A percentile compares a stretch with the other conserved stretches of the same genome.
These are phyloP conservation scores for Aeminium ludgeri DNA, from an alignment of 495 filamentous ascomycete genomes.

Conservation along the genomic window DNA sequence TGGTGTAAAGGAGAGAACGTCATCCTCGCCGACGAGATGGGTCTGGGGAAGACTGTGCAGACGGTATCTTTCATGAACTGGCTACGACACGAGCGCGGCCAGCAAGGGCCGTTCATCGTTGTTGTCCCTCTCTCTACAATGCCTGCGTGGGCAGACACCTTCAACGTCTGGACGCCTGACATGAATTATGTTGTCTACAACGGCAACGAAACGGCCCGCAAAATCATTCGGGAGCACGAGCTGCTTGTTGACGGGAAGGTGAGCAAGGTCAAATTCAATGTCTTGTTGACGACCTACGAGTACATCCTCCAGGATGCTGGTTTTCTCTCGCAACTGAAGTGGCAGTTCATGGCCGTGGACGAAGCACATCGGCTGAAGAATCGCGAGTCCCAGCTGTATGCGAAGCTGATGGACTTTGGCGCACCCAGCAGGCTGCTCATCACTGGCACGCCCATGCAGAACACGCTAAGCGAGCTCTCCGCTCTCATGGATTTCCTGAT, in stretches of 20 bases:
- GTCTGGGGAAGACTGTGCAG: constrained; percentile 94
- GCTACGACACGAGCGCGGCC: constrained; percentile 77
- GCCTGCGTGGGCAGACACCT: constrained; percentile 93
- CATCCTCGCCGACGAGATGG: constrained; percentile 97
- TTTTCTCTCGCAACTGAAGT: constrained; percentile 73
- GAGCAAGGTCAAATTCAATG: constrained; percentile 81
- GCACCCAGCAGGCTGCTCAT: constrained; percentile 77
- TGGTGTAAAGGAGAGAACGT: constrained; percentile 87
- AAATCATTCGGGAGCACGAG: constrained; percentile 73
- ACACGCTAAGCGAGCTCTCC: constrained; percentile 80
- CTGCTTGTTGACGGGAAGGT: constrained; percentile 67
- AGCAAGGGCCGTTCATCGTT: constrained; percentile 89
- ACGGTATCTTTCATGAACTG: constrained; percentile 95
- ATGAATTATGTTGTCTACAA: constrained; percentile 95
- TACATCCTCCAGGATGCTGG: constrained; percentile 68
- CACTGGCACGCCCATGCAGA: constrained; percentile 94
- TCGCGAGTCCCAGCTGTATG: constrained; percentile 78
- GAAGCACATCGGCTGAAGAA: constrained; percentile 97
- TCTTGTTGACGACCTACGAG: constrained; percentile 88
- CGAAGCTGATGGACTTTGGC: constrained; percentile 67
- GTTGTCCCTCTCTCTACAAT: constrained; percentile 92
- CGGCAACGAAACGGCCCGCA: constrained; percentile 64
- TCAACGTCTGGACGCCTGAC: constrained; percentile 91
- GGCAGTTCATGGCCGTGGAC: constrained; percentile 93
- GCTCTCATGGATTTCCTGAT: constrained; percentile 91